Percentiles rank a stretch among this genome's conserved stretches.
These are phyloP conservation scores for Penicillium longicatenatum DNA, from an alignment of 495 filamentous ascomycete genomes.

Conservation along the genomic window DNA sequence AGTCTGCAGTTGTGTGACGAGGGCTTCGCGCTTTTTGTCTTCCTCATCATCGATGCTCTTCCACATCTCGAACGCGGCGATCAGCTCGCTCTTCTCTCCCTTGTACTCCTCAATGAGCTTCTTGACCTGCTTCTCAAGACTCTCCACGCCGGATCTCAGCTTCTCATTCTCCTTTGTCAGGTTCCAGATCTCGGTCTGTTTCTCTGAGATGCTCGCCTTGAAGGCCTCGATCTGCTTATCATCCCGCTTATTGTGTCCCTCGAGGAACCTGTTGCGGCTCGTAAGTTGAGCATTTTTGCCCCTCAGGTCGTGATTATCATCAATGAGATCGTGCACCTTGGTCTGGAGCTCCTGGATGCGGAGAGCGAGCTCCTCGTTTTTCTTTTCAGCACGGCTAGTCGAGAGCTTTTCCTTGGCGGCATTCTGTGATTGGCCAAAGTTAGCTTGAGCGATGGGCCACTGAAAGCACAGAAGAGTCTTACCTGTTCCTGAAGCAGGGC, in stretches of 20 bases:
- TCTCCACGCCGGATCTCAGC: not conserved
- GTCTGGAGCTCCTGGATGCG: not conserved
- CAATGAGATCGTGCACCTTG: not conserved
- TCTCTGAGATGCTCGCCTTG: not conserved
- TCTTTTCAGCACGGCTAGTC: not conserved
- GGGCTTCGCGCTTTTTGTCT: not conserved
- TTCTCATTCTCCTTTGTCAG: not conserved
- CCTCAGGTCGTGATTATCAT: not conserved
- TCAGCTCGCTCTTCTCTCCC: not conserved
- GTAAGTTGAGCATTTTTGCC: not conserved
- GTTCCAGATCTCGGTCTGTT: not conserved
- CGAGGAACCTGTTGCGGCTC: not conserved
- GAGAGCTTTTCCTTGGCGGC: not conserved
- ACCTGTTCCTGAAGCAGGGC: constrained; percentile 6
- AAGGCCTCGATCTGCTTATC: not conserved
- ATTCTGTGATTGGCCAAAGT: not conserved
- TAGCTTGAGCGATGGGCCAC: not conserved
- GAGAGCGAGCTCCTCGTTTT: not conserved
- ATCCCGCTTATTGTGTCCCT: not conserved
- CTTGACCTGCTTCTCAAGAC: not conserved
- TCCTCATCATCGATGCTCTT: not conserved
- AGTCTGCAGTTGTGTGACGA: not conserved
- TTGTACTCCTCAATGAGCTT: not conserved
- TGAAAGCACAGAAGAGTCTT: not conserved
- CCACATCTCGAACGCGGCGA: not conserved